Evolutionary conservation across 202 grass and related monocot genomes (phyloP), one percentile per base, ranked within the genome.

Genomic region (Zizania palustris): DNA sequence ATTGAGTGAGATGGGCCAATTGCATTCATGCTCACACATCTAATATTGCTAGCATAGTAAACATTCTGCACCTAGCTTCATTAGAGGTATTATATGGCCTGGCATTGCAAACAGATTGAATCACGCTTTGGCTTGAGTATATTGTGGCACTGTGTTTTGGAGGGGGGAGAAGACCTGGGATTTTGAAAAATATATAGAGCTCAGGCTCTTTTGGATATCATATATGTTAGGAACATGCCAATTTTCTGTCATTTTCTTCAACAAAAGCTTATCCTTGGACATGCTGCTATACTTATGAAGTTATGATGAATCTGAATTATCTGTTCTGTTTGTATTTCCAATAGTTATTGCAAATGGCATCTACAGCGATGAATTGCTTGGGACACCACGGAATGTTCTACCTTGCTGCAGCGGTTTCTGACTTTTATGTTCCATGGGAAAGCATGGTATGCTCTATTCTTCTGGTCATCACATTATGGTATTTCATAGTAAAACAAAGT

Each of bases 401-500:
- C 80, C 71, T 90, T 82, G 91, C 91, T 19, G 91, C 89, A 65
- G 95, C 95, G 45, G 95, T 97, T 42, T 97, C 95, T 8, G 95
- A 97, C 75, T 97, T 97, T 67, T 97, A 94, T 50, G 91, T 97
- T 88, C 95, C 95, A 49, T 97, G 91, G 91, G 95, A 94, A 77
- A 88, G 77, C 71, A 94, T 97, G 95, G 91, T 97, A 88, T 9
- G 83, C 48, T 76, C 57, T 68, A 33, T 43, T 37, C 60, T 68
- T 55, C 41, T 20, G 40, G 51, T 79, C 58, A 63, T 73, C 11
- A 58, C 11, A 51, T 39, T 20, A 33, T 60, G 18, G 41, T 10
- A 11, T 76, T 43, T 75, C 49, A 57, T 67, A 77, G 39, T 35
- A 1, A 16, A 73, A 51, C 34, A 72, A 82, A 60, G 36, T 63